Base-by-base conservation (phyloP, 108 stramenopile genomes). In the Cyclotella cryptica region DNA sequence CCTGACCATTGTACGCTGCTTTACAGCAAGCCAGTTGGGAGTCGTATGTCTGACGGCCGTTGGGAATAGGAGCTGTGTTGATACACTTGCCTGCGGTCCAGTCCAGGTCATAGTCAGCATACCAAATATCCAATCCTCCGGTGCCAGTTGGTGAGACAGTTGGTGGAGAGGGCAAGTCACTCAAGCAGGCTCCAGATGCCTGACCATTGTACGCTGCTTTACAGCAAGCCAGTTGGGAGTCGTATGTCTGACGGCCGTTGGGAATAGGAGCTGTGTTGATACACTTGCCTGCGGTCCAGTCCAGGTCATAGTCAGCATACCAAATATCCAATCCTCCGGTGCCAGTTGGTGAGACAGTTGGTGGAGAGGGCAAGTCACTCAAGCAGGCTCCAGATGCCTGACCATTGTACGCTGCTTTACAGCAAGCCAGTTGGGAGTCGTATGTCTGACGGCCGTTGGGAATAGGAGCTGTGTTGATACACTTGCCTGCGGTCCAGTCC, bases 261-360 rank as follows among this genome's bases (percentile, higher is more conserved):
- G 63, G 63, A 43, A 43, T 17, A 43, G 63, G 63, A 40, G 63
- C 63, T 21, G 8, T 42, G 11, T 64, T 64, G 63, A 64, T 64
- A 35, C 63, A 64, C 13, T 1, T 43, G 40, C 40, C 63, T 3
- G 3, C 13, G 18, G 21, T 42, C 14, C 10, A 40, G 40, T 15
- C 63, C 8, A 21, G n/a, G 15, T n/a, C 11, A 41, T 41, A 43
- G 40, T 64, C 63, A 11, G 39, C n/a, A 35, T 64, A 64, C 63
- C 63, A 64, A n/a, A 43, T 35, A 22, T 39, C 40, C 17, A 43
- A 43, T n/a, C 63, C 63, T n/a, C 63, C 49, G 8, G 47, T 8
- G 40, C 18, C 17, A 24, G 49, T 71, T 29, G 73, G 73, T 26
- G 61, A 27, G 51, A 49, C 73, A 27, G 73, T 74, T 12, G 73